Evolutionary conservation across 768 basidiomycete species (phyloP), one percentile per base, ranked within the genome.

Genomic region (Solioccasus polychromus): DNA sequence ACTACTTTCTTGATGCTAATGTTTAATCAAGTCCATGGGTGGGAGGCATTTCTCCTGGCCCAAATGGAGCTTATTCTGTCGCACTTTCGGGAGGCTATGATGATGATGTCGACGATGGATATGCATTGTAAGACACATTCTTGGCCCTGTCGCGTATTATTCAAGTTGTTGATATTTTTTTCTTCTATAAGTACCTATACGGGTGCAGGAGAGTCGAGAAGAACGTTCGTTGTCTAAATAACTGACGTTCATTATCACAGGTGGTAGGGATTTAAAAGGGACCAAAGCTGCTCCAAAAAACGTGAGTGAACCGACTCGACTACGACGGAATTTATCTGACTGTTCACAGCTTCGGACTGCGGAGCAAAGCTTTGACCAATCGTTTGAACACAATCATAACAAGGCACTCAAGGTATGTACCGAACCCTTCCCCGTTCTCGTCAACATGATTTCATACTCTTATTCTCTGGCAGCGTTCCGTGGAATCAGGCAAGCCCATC

Each of bases 71-170:
- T 2, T 88, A 85, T 53, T 92, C 88, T 34, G 78, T 96, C 12
- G 92, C 87, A 3, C 76, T 95, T 3, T 92, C 88, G 31, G 93
- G 93, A 10, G 92, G 89, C 2, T 92, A 92, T 46, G 85, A 88
- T 25, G 90, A 92, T 44, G 90, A 92, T 53, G 77, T 92, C 15
- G 89, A 92, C 51, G 62, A 81, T 14, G 89, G 89, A 43, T 84
- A 90, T 50, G 85, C 76, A 11, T 92, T 92, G 88, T 90, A 58
- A 66, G 88, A 79, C 24, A 8, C 22, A 19, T 38, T 4, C 8
- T 31, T 35, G 8, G 20, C 12, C 14, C 17, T 44, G 37, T 20
- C 35, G 3, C 15, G 20, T 5, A 20, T 22, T 7, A 8, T 20
- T 39, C 41, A 20, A 8, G 5, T 3, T 4, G 30, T 44, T 48